phyloP scores from a whole-genome alignment of 257 asterid species.

The Plectranthus barbatus region DNA sequence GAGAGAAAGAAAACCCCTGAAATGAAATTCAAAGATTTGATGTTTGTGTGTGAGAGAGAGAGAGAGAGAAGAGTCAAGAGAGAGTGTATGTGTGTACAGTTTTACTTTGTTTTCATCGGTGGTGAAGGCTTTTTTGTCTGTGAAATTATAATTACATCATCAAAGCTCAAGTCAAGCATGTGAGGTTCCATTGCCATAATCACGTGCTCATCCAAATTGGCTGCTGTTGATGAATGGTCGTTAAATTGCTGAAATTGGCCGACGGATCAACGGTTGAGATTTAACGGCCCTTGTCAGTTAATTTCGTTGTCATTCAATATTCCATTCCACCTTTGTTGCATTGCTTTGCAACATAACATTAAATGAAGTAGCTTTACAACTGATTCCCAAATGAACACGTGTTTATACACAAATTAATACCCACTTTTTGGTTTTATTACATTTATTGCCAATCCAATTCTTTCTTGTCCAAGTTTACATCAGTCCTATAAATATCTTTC shows the following conservation, averaged over 20 bases:
- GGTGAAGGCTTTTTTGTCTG: conserved; percentile 2
- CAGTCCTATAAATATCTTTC: neutral
- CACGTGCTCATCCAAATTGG: neutral
- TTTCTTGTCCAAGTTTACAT: neutral
- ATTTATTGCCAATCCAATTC: neutral
- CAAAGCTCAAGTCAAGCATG: no score
- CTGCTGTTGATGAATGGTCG: neutral
- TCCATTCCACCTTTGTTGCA: neutral
- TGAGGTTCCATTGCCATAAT: no score
- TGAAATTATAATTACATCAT: neutral
- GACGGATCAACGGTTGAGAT: neutral
- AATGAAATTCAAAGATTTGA: conserved; percentile 19
- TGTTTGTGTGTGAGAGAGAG: neutral
- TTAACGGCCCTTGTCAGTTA: conserved; percentile 5
- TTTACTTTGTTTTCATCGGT: conserved; percentile 8
- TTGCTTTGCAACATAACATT: neutral
- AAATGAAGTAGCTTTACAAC: neutral
- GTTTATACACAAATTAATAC: neutral
- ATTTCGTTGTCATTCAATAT: conserved; percentile 12
- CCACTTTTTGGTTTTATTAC: neutral
- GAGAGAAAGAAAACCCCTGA: conserved; percentile 22
- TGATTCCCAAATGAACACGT: neutral
- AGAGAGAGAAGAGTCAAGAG: neutral
- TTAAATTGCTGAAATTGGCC: neutral
- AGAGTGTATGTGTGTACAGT: neutral